Evolutionary conservation across 2,329 filamentous ascomycete genomes (phyloP).

Genomic region (Mycosphaerella sp.): DNA sequence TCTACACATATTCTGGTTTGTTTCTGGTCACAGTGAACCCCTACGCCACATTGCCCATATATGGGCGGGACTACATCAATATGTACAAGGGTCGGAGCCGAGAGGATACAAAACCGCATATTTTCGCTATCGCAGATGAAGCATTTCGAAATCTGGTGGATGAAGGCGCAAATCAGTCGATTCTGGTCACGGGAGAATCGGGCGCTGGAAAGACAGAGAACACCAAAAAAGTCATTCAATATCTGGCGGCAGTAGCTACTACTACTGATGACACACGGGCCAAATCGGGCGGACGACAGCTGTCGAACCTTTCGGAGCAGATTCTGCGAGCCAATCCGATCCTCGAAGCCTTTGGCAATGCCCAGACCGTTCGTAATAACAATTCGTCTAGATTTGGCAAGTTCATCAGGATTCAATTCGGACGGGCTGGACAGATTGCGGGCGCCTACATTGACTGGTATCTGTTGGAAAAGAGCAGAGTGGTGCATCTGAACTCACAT

Average conservation of each 20-base stretch:
- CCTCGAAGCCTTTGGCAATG: conserved; percentile 95
- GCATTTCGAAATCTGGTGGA: conserved; percentile 94
- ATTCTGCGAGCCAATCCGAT: conserved; percentile 96
- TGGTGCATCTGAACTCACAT: conserved; percentile 77
- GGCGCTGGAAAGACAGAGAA: conserved; percentile 98
- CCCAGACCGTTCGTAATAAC: conserved; percentile 95
- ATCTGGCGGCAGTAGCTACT: conserved; percentile 87
- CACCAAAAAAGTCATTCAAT: conserved; percentile 99
- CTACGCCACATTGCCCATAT: conserved; percentile 90
- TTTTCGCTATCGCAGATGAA: conserved; percentile 95
- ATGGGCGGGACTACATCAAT: conserved; percentile 92
- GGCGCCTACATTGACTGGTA: conserved; percentile 99
- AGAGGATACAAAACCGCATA: conserved; percentile 94
- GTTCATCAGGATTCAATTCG: conserved; percentile 97
- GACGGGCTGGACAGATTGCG: conserved; percentile 76
- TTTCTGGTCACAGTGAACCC: conserved; percentile 97
- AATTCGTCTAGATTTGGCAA: conserved; percentile 98
- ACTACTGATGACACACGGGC: conserved; percentile 65
- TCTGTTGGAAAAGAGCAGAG: conserved; percentile 92
- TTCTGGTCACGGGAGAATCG: conserved; percentile 94
- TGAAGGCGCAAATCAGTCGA: conserved; percentile 93
- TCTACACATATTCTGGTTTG: conserved; percentile 94
- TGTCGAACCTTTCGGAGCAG: conserved; percentile 89
- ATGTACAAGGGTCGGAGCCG: conserved; percentile 91
- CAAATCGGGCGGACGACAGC: conserved; percentile 56